phyloP scores from a whole-genome alignment of 352 stramenopile species.

The Stramenopiles sp. region DNA sequence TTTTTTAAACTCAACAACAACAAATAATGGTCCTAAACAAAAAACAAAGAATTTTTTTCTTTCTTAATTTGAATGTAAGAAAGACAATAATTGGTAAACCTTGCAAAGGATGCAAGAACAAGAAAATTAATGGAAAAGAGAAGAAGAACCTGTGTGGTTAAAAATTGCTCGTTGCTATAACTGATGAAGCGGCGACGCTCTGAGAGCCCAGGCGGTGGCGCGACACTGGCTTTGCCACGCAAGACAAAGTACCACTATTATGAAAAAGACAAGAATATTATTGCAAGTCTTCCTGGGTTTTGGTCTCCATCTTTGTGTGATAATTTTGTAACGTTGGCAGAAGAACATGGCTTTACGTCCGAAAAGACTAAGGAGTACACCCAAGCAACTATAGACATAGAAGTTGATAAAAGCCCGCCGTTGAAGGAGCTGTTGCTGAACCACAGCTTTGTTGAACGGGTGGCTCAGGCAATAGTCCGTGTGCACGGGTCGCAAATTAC shows the following conservation, averaged over 20 bases:
- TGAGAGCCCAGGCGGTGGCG: too few relatives aligned
- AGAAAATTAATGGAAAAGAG: too few relatives aligned
- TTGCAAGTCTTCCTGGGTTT: neutral
- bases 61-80: too few relatives aligned
- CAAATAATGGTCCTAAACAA: too few relatives aligned
- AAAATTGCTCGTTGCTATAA: too few relatives aligned
- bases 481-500: neutral
- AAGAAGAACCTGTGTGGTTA: too few relatives aligned
- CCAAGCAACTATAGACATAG: neutral
- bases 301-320: neutral
- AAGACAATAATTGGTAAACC: too few relatives aligned
- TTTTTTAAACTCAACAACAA: too few relatives aligned
- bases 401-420: neutral
- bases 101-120: too few relatives aligned
- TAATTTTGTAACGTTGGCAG: neutral
- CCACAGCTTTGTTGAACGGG: neutral
- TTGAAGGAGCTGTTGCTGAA: neutral
- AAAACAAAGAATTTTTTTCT: too few relatives aligned
- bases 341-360: neutral
- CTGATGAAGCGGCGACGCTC: too few relatives aligned
- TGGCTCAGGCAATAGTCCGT: neutral
- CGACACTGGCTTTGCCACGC: too few relatives aligned
- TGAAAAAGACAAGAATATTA: constrained; percentile 8
- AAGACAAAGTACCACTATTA: neutral
- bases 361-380: neutral